phyloP scores from a whole-genome alignment of 169 alveolate species.

The Eimeria acervulina region DNA sequence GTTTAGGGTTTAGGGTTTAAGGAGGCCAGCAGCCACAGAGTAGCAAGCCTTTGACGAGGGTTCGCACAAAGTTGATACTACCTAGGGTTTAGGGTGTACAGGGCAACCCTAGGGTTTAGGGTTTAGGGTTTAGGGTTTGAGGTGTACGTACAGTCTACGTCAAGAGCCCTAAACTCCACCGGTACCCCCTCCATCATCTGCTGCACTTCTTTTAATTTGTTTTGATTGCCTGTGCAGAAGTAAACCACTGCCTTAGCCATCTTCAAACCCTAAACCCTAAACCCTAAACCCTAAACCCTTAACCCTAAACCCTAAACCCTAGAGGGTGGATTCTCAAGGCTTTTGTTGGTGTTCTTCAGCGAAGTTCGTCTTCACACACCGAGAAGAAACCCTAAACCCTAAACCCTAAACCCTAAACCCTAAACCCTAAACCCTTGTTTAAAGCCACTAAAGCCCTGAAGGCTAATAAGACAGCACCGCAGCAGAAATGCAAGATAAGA shows the following conservation, averaged over 20 bases:
- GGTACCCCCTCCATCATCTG: constrained; percentile 48
- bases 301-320: constrained; percentile 11
- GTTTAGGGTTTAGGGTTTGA: constrained; percentile 20
- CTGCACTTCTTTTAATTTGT: constrained; percentile 82
- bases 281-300: constrained; percentile 31
- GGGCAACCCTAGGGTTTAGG: not conserved
- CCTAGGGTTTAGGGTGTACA: not conserved
- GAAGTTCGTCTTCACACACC: no score
- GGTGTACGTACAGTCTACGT: constrained; percentile 79
- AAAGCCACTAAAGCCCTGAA: no score
- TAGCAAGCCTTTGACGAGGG: no score
- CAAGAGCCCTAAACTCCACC: constrained; percentile 38
- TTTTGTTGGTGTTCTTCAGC: no score
- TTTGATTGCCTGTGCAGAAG: constrained; percentile 82
- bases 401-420: constrained; percentile 33
- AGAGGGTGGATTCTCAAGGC: not conserved
- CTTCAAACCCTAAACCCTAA: constrained; percentile 4
- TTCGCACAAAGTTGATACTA: not conserved
- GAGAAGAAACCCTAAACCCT: not conserved
- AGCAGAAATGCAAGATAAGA: no score
- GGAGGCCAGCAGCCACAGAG: not conserved
- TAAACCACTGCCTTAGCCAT: constrained; percentile 35
- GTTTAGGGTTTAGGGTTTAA: not conserved
- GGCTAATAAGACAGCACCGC: no score
- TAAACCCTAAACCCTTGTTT: not conserved